phyloP scores from a whole-genome alignment of 1,284 basidiomycete species.

The Crepidotus sp. region DNA sequence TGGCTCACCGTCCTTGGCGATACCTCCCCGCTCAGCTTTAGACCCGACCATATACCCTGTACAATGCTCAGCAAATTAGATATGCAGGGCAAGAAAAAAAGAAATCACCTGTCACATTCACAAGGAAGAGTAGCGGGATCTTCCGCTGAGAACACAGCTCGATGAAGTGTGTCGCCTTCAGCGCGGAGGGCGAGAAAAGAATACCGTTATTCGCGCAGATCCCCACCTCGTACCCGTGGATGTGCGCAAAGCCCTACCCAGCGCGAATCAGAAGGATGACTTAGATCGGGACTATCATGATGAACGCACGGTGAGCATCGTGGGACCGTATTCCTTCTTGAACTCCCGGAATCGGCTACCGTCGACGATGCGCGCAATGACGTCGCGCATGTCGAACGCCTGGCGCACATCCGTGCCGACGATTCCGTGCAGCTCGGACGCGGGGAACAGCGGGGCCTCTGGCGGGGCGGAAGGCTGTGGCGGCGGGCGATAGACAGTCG shows the following conservation, averaged over 20 bases:
- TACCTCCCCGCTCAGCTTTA: slow-evolving; percentile 89
- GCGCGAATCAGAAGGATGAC: too few species aligned
- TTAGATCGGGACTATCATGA: too few species aligned
- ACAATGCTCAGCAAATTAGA: background rate
- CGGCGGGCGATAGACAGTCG: too few species aligned
- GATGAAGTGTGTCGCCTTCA: slow-evolving; percentile 94
- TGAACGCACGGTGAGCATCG: slow-evolving; percentile 72
- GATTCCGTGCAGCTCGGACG: slow-evolving; percentile 81
- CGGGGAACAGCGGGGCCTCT: slow-evolving; percentile 74
- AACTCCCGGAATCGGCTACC: slow-evolving; percentile 91
- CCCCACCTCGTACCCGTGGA: slow-evolving; percentile 84
- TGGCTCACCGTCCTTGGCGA: slow-evolving; percentile 85
- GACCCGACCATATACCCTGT: slow-evolving; percentile 90
- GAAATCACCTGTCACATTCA: slow-evolving; percentile 74
- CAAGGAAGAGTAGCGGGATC: slow-evolving; percentile 87
- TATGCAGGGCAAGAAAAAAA: slow-evolving; percentile 7
- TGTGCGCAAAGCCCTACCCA: slow-evolving; percentile 75
- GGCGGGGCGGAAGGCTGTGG: slow-evolving; percentile 46
- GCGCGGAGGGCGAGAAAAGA: slow-evolving; percentile 85
- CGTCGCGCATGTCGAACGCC: slow-evolving; percentile 88
- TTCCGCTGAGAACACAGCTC: slow-evolving; percentile 87
- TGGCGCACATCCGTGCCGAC: slow-evolving; percentile 85
- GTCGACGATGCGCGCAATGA: slow-evolving; percentile 87
- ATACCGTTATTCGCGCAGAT: slow-evolving; percentile 94
- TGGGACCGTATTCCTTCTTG: slow-evolving; percentile 90